These are phyloP conservation scores for Paramecium bursaria DNA, from an alignment of 73 alveolate genomes.

Conservation along the genomic window DNA sequence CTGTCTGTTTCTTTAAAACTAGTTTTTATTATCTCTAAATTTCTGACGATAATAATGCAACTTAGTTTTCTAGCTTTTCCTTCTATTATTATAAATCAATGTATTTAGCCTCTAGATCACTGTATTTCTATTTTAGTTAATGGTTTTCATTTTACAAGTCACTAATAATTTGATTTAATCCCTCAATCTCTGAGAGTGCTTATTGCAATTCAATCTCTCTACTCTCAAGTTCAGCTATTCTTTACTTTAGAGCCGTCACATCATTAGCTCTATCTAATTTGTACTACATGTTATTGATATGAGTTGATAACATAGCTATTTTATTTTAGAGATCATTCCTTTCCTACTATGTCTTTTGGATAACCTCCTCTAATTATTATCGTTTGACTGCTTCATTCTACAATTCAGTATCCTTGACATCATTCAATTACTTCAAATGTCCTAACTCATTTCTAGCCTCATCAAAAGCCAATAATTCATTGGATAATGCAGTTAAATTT, in stretches of 20 bases:
- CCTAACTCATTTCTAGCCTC: not conserved
- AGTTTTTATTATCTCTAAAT: conserved; percentile 37
- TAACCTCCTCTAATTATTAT: conserved; percentile 1
- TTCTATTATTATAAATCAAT: not conserved
- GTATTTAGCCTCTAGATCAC: not conserved
- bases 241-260: not conserved
- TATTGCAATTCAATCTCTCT: conserved; percentile 16
- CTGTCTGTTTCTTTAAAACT: conserved; percentile 7
- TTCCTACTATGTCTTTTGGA: conserved; percentile 32
- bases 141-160: conserved; percentile 22
- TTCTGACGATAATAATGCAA: conserved; percentile 54
- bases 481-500: not conserved
- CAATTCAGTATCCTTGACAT: not conserved
- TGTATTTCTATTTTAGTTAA: conserved; percentile 9
- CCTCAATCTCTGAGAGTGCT: conserved; percentile 4
- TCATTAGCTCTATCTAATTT: conserved; percentile 36
- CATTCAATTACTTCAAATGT: not conserved
- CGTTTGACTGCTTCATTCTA: conserved; percentile 1
- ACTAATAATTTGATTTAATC: not conserved
- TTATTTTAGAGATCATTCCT: conserved; percentile 49
- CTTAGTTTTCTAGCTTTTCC: conserved; percentile 42
- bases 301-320: conserved; percentile 51
- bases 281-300: conserved; percentile 23
- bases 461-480: not conserved
- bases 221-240: not conserved